Evolutionary conservation across 1,284 basidiomycete genomes (phyloP).

Genomic region (Naganishia albida): DNA sequence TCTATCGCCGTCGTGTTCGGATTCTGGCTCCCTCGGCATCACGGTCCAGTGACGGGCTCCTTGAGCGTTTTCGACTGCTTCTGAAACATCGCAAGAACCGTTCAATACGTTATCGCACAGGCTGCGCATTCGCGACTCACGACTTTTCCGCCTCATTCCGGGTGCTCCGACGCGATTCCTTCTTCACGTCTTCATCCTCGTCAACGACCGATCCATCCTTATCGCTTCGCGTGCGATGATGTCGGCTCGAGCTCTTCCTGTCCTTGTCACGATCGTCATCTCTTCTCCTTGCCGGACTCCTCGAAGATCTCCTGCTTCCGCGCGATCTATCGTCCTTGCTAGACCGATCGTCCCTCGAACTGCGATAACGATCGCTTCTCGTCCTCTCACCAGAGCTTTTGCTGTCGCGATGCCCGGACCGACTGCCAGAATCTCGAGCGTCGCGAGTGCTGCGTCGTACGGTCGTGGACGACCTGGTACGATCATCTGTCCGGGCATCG

Average conservation of each 20-base stretch:
- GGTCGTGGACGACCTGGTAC: conserved; percentile 6
- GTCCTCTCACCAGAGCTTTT: conserved; percentile 10
- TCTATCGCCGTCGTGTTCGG: too few species aligned
- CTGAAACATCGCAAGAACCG: neutral
- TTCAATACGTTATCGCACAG: neutral
- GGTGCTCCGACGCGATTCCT: conserved; percentile 4
- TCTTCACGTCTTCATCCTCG: conserved; percentile 8
- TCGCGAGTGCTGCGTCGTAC: conserved; percentile 5
- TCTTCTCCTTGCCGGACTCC: conserved; percentile 16
- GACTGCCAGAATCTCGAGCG: conserved; percentile 7
- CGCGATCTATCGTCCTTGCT: conserved; percentile 20
- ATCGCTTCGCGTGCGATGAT: conserved; percentile 17
- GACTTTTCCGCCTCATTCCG: conserved; percentile 7
- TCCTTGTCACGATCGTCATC: conserved; percentile 27
- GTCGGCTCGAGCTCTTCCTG: conserved; percentile 12
- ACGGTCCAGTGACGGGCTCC: conserved; percentile 16
- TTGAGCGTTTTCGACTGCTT: conserved; percentile 25
- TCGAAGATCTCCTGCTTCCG: conserved; percentile 11
- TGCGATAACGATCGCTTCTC: conserved; percentile 9
- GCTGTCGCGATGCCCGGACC: conserved; percentile 3
- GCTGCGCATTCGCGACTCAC: neutral
- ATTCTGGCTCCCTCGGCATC: neutral
- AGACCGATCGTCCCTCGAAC: conserved; percentile 16
- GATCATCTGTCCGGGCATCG: conserved; percentile 17
- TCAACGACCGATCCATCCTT: conserved; percentile 5